Evolutionary conservation across 768 basidiomycete species (phyloP).

Genomic region (Lactarius hengduanensis): DNA sequence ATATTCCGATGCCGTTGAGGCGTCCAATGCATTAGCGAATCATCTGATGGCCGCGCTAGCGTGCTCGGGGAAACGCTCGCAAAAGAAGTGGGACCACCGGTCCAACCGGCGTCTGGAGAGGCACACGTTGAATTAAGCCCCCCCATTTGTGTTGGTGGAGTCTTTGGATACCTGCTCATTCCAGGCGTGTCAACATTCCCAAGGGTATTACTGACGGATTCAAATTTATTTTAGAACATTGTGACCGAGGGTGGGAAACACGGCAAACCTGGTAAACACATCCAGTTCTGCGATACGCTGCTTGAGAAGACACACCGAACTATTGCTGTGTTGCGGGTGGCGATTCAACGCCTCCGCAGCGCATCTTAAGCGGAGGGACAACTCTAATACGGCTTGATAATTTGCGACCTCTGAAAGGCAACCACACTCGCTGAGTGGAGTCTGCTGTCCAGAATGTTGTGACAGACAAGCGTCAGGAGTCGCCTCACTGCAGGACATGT

Average conservation of each 20-base stretch:
- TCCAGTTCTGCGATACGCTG: conserved; percentile 53
- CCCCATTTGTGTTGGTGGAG: background rate
- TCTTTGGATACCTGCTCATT: background rate
- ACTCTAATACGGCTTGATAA: conserved; percentile 60
- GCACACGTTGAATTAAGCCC: background rate
- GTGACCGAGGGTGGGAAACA: background rate
- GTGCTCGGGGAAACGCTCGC: no score
- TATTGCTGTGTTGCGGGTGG: conserved; percentile 41
- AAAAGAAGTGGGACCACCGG: background rate
- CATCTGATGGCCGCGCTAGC: conserved; percentile 41
- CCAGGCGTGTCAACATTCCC: conserved; percentile 2
- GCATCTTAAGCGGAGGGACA: conserved; percentile 61
- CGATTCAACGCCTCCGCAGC: conserved; percentile 54
- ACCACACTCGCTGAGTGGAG: conserved; percentile 45
- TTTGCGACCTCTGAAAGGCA: conserved; percentile 54
- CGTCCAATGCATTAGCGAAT: conserved; percentile 64
- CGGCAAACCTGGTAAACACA: conserved; percentile 50
- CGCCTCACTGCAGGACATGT: background rate
- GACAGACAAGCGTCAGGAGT: background rate
- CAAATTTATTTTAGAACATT: background rate
- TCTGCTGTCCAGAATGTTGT: background rate
- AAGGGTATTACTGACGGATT: conserved; percentile 2
- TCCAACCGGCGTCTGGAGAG: background rate
- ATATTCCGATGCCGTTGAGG: conserved; percentile 38
- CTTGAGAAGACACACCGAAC: conserved; percentile 38